Evolutionary conservation across 139 green algal genomes (phyloP).

Genomic region (Chlamydomonas sp.): DNA sequence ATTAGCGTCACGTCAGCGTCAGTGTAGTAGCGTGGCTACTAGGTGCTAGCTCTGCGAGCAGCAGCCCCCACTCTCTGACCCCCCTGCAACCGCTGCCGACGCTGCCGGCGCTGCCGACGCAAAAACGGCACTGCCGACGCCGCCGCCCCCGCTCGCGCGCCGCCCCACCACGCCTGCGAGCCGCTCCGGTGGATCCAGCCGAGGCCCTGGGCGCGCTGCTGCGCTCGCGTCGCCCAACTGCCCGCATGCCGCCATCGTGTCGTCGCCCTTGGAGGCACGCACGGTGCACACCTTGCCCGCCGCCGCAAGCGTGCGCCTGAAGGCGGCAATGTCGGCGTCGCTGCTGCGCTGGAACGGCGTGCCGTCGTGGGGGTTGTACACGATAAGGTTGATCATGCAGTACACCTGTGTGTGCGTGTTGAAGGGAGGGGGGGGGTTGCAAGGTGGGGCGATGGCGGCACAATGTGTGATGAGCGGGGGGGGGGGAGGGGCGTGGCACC

Average conservation of each 20-base stretch:
- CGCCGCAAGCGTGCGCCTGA: conserved; percentile 42
- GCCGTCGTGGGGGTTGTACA: conserved; percentile 68
- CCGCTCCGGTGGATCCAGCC: conserved; percentile 20
- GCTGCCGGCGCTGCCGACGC: no score
- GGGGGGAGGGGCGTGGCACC: no score
- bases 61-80: no score
- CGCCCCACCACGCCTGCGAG: no score
- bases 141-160: no score
- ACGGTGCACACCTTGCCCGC: conserved; percentile 68
- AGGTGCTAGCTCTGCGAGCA: no score
- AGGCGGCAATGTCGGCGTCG: conserved; percentile 44
- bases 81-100: no score
- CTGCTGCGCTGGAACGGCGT: conserved; percentile 42
- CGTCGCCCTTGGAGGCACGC: conserved; percentile 59
- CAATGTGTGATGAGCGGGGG: no score
- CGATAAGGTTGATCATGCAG: conserved; percentile 64
- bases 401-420: neutral
- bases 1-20: no score
- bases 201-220: conserved; percentile 13
- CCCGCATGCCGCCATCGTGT: conserved; percentile 81
- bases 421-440: neutral
- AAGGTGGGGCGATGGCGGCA: no score
- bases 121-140: no score
- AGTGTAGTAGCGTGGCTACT: no score
- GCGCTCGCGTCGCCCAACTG: conserved; percentile 56